phyloP scores from a whole-genome alignment of 305 asterid genomes.

The Fraxinus xanthoxyloides region DNA sequence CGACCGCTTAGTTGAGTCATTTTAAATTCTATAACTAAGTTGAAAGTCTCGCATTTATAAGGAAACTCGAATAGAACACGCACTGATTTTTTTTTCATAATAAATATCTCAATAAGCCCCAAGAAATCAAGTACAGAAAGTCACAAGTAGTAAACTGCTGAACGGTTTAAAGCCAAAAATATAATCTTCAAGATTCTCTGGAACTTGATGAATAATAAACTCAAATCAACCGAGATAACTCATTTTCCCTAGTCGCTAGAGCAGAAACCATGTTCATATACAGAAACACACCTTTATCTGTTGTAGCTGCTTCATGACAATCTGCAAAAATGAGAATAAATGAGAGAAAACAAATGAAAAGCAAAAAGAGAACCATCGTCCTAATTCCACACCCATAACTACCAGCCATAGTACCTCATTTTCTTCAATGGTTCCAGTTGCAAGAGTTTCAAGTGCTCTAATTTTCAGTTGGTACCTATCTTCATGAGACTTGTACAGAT shows the following conservation, averaged over 20 bases:
- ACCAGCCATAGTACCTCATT: slow-evolving; percentile 51
- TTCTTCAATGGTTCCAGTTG: slow-evolving; percentile 67
- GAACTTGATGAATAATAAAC: background rate
- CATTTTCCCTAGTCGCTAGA: slow-evolving; percentile 1
- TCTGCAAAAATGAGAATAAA: slow-evolving; percentile 40
- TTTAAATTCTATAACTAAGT: background rate
- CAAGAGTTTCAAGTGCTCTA: slow-evolving; percentile 74
- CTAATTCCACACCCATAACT: slow-evolving; percentile 1
- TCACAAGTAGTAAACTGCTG: background rate
- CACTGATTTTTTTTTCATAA: background rate
- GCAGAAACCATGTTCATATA: background rate
- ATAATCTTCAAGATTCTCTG: background rate
- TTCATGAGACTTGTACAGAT: slow-evolving; percentile 68
- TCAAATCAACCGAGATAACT: background rate
- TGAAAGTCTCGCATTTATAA: background rate
- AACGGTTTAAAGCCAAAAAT: background rate
- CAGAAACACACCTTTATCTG: slow-evolving; percentile 62
- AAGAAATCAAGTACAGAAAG: background rate
- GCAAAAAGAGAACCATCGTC: slow-evolving; percentile 20
- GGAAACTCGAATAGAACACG: background rate
- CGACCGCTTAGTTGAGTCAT: background rate
- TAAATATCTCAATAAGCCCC: background rate
- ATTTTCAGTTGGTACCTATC: slow-evolving; percentile 61
- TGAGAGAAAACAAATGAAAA: slow-evolving; percentile 10
- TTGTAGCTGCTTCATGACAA: slow-evolving; percentile 69